Conservation (phyloP, 768 basidiomycete species). For the Kwoniella mangroviensis region DNA sequence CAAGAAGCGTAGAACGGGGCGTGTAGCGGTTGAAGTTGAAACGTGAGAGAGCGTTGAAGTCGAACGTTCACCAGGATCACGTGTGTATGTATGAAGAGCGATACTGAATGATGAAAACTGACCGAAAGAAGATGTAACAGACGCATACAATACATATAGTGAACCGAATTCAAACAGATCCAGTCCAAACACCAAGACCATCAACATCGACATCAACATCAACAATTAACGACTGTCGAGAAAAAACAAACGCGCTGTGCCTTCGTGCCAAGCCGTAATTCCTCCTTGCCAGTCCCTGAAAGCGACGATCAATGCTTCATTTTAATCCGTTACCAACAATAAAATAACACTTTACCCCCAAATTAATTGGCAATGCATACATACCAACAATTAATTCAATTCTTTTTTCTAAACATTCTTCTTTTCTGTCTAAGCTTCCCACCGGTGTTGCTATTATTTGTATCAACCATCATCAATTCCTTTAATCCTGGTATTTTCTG, state of each 20-base stretch:
- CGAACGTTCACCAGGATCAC: constrained; percentile 9
- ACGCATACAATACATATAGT: too few species aligned
- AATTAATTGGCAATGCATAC: not conserved
- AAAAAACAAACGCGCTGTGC: constrained; percentile 16
- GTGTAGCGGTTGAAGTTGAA: not conserved
- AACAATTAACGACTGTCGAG: not conserved
- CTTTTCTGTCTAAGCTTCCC: not conserved
- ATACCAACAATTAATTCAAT: not conserved
- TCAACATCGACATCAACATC: not conserved
- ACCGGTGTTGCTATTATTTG: too few species aligned
- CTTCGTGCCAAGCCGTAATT: constrained; percentile 7
- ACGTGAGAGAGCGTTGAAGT: not conserved
- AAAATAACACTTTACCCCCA: not conserved
- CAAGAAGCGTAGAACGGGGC: not conserved
- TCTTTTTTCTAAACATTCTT: not conserved
- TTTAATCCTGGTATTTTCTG: constrained; percentile 2
- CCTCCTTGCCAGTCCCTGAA: not conserved
- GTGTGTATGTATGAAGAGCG: too few species aligned
- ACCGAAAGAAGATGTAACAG: too few species aligned
- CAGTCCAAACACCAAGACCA: not conserved
- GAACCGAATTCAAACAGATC: too few species aligned
- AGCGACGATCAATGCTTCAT: constrained; percentile 1
- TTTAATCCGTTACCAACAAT: not conserved
- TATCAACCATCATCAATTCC: constrained; percentile 10
- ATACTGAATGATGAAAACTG: too few species aligned